A percentile compares a stretch with the other conserved stretches of the same genome.
These are phyloP conservation scores for Venturia nashicola DNA, from an alignment of 2,329 filamentous ascomycete species.

Conservation along the genomic window DNA sequence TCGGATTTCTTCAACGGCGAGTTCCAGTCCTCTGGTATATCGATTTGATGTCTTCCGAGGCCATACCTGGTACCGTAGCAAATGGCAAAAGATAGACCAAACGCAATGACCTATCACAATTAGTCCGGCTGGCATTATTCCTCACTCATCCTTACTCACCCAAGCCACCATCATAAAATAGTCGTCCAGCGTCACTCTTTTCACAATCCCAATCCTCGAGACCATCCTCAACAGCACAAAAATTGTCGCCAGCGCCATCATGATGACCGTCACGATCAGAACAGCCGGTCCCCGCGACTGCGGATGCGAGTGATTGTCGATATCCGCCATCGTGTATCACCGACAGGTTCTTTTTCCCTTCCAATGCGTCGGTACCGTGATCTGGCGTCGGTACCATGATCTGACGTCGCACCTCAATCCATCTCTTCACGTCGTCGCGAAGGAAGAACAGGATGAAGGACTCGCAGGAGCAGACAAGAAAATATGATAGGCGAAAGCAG, in stretches of 20 bases:
- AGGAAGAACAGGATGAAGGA: neutral
- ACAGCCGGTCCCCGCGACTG: conserved; percentile 43
- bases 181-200: conserved; percentile 63
- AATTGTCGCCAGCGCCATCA: conserved; percentile 55
- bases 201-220: conserved; percentile 61
- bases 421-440: neutral
- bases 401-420: neutral
- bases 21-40: conserved; percentile 43
- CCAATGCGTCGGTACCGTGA: neutral
- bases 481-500: neutral
- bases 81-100: conserved; percentile 56
- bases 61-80: conserved; percentile 51
- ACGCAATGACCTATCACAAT: conserved; percentile 36
- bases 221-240: conserved; percentile 67
- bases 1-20: conserved; percentile 42
- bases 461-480: neutral
- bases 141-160: conserved; percentile 29
- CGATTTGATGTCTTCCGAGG: conserved; percentile 52
- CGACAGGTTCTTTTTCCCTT: neutral
- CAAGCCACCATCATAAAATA: conserved; percentile 71
- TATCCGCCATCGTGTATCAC: conserved; percentile 4
- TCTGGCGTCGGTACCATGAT: neutral
- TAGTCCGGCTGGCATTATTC: neutral
- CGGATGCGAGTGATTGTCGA: neutral
- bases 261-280: conserved; percentile 57